Conservation (phyloP, 164 flowering plant species). For the Pachysandra terminalis region DNA sequence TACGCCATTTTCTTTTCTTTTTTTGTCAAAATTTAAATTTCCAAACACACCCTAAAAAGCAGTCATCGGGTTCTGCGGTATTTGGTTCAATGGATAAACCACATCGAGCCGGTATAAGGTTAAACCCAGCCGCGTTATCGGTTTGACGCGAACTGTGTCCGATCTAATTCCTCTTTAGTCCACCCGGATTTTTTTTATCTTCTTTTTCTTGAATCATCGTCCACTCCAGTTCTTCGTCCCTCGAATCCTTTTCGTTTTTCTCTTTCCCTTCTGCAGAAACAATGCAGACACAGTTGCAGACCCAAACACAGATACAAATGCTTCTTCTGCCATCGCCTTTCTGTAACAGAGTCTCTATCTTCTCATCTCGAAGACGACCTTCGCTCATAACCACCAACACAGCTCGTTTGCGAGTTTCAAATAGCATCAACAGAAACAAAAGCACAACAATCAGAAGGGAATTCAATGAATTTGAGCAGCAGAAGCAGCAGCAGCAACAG, state of each 20-base stretch:
- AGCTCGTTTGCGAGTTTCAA: constrained; percentile 6
- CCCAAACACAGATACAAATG: constrained; percentile 13
- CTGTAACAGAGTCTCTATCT: constrained; percentile 4
- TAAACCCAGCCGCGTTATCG: too few relatives aligned
- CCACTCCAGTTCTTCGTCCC: background rate
- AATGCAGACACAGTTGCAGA: constrained; percentile 13
- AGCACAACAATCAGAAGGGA: background rate
- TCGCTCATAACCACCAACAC: constrained; percentile 1
- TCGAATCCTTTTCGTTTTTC: background rate
- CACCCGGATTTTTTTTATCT: too few relatives aligned
- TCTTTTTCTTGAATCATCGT: background rate
- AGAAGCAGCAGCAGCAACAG: constrained; percentile 10
- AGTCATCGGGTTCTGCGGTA: too few relatives aligned
- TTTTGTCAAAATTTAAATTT: too few relatives aligned
- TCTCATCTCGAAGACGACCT: constrained; percentile 9
- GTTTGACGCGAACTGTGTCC: too few relatives aligned
- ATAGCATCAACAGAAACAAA: constrained; percentile 14
- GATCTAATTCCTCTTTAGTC: too few relatives aligned
- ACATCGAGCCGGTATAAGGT: too few relatives aligned
- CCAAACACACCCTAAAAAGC: too few relatives aligned
- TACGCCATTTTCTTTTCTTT: too few relatives aligned
- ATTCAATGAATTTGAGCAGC: constrained; percentile 18
- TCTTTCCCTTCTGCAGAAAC: background rate
- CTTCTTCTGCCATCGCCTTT: constrained; percentile 17
- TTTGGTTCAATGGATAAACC: too few relatives aligned